Evolutionary conservation across 2,329 filamentous ascomycete genomes (phyloP).

Genomic region (Fusarium setosum): DNA sequence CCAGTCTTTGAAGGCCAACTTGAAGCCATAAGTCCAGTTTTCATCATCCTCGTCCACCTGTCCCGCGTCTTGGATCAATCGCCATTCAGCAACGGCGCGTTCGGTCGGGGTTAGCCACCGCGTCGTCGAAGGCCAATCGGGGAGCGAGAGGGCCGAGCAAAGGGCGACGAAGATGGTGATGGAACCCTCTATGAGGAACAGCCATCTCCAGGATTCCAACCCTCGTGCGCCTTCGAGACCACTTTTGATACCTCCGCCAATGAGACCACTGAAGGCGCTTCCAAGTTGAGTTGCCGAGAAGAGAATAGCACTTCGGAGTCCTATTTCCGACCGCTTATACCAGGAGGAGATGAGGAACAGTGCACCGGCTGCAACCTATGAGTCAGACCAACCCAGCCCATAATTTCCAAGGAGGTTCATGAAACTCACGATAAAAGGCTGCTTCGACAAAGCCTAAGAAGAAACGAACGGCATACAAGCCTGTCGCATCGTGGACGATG

Average conservation of each 20-base stretch:
- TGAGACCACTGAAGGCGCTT: slow-evolving; percentile 16
- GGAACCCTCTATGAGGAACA: slow-evolving; percentile 20
- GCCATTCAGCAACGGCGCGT: slow-evolving; percentile 18
- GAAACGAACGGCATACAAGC: slow-evolving; percentile 1
- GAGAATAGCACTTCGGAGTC: slow-evolving; percentile 13
- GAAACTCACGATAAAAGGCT: slow-evolving; percentile 3
- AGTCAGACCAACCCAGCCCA: neutral
- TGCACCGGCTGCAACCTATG: slow-evolving; percentile 7
- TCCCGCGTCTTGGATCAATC: slow-evolving; percentile 16
- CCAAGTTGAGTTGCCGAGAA: slow-evolving; percentile 22
- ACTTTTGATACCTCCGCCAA: slow-evolving; percentile 12
- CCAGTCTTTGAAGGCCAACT: slow-evolving; percentile 21
- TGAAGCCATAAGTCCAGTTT: slow-evolving; percentile 18
- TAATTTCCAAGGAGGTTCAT: neutral
- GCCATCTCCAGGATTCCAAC: slow-evolving; percentile 15
- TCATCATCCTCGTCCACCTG: slow-evolving; percentile 23
- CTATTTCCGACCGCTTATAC: slow-evolving; percentile 23
- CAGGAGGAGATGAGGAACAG: slow-evolving; percentile 24
- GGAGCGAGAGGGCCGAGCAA: neutral
- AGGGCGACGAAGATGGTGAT: slow-evolving; percentile 15
- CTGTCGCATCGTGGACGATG: neutral
- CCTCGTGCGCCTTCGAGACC: slow-evolving; percentile 17
- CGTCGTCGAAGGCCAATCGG: slow-evolving; percentile 18
- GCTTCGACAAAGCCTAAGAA: slow-evolving; percentile 4
- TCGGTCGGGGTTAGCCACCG: slow-evolving; percentile 14